Conservation (phyloP, 352 stramenopile genomes). For the Phytophthora boehmeriae region DNA sequence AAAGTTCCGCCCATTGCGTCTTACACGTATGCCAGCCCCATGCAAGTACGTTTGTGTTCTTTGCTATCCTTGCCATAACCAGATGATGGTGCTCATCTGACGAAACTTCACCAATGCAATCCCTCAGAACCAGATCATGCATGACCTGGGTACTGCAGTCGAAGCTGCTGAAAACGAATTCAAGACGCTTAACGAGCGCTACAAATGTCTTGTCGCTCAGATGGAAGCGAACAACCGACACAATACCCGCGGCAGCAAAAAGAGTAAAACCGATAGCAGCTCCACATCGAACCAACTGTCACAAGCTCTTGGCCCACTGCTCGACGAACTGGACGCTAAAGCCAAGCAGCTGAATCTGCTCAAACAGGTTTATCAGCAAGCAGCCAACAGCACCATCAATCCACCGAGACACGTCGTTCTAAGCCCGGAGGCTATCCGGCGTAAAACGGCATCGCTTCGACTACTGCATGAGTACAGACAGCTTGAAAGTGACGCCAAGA, state of each 20-base stretch:
- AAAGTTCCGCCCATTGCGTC: conserved; percentile 37
- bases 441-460: conserved; percentile 70
- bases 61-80: conserved; percentile 10
- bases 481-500: conserved; percentile 55
- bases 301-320: conserved; percentile 43
- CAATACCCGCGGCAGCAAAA: conserved; percentile 4
- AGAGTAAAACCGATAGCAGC: conserved; percentile 5
- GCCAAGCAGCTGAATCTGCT: conserved; percentile 72
- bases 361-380: conserved; percentile 66
- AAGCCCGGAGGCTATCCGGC: conserved; percentile 58
- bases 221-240: conserved; percentile 39
- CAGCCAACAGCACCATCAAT: conserved; percentile 64
- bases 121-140: conserved; percentile 61
- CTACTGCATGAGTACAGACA: conserved; percentile 71
- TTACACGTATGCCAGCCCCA: conserved; percentile 51
- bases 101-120: conserved; percentile 4
- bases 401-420: conserved; percentile 52
- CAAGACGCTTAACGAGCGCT: conserved; percentile 44
- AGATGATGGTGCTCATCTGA: conserved; percentile 10
- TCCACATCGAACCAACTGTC: conserved; percentile 44
- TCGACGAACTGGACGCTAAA: conserved; percentile 72
- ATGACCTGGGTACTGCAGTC: conserved; percentile 51
- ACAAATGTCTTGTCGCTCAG: conserved; percentile 48
- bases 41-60: conserved; percentile 47
- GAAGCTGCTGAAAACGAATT: conserved; percentile 54